Percentiles rank a stretch among this genome's conserved stretches.
These are phyloP conservation scores for Viridothelium virens DNA, from an alignment of 495 filamentous ascomycete genomes.

Conservation along the genomic window DNA sequence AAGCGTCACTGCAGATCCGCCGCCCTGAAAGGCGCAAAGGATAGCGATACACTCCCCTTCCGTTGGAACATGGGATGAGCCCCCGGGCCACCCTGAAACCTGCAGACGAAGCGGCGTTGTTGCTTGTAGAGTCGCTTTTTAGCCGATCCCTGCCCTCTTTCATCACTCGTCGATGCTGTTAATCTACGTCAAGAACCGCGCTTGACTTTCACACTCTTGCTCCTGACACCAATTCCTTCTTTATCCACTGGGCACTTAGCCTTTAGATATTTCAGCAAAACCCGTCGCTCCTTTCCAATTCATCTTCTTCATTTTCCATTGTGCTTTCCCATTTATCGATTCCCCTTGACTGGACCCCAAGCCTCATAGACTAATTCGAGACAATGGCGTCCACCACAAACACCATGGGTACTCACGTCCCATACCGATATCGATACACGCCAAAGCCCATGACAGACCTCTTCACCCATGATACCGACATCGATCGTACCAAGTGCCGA, in stretches of 20 bases:
- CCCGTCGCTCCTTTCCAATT: neutral
- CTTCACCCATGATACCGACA: slow-evolving; percentile 50
- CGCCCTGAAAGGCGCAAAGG: neutral
- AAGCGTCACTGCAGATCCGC: neutral
- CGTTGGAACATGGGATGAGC: neutral
- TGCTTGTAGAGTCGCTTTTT: neutral
- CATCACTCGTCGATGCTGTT: neutral
- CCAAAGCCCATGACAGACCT: slow-evolving; percentile 33
- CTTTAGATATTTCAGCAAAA: slow-evolving; percentile 2
- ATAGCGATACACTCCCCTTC: neutral
- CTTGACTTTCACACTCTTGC: neutral
- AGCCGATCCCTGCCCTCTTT: neutral
- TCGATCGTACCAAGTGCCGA: slow-evolving; percentile 54
- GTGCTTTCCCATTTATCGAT: neutral
- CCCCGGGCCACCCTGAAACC: neutral
- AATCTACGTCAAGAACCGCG: slow-evolving; percentile 11
- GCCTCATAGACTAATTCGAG: neutral
- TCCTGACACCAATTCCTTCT: slow-evolving; percentile 9
- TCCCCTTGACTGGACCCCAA: neutral
- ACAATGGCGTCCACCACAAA: slow-evolving; percentile 1
- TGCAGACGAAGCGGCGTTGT: slow-evolving; percentile 5
- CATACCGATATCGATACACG: slow-evolving; percentile 21
- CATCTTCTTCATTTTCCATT: neutral
- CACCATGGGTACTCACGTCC: slow-evolving; percentile 2
- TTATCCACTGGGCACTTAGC: neutral